Conservation (phyloP, 2,329 filamentous ascomycete species). For the Paracorniculantispora psalliotae region DNA sequence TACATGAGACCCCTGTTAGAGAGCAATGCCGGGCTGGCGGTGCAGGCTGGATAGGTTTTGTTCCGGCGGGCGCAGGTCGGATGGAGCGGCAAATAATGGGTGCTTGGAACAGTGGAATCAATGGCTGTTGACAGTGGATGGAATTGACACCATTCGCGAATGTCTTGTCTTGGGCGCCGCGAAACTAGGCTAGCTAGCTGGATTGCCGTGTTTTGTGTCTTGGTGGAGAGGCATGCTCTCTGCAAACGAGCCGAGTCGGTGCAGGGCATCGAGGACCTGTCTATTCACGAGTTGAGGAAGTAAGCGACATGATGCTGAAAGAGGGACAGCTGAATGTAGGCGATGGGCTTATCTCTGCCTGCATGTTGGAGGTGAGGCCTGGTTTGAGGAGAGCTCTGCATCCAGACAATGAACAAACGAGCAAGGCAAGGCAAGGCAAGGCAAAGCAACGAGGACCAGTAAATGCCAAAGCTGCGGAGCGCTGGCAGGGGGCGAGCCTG, state of each 20-base stretch:
- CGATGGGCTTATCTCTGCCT: background rate
- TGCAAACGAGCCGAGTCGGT: background rate
- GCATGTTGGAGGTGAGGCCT: background rate
- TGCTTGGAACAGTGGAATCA: background rate
- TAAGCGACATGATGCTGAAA: background rate
- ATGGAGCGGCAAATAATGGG: background rate
- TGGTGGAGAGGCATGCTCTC: background rate
- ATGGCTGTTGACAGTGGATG: background rate
- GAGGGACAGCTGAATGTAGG: background rate
- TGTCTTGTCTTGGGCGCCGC: background rate
- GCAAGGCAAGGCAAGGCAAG: background rate
- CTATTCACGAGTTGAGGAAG: too few relatives aligned
- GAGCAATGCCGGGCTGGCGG: background rate
- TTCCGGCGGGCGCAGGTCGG: background rate
- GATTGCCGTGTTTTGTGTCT: background rate
- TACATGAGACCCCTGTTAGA: slow-evolving; percentile 1
- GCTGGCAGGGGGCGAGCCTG: background rate
- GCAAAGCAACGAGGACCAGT: background rate
- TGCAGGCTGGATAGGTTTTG: background rate
- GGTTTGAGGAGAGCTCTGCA: too few relatives aligned
- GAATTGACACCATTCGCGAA: background rate
- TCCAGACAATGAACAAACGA: background rate
- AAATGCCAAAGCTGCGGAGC: background rate
- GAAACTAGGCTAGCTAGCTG: background rate
- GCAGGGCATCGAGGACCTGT: background rate